These are phyloP conservation scores for Alternaria panax DNA, from an alignment of 2,329 filamentous ascomycete species.

Conservation along the genomic window DNA sequence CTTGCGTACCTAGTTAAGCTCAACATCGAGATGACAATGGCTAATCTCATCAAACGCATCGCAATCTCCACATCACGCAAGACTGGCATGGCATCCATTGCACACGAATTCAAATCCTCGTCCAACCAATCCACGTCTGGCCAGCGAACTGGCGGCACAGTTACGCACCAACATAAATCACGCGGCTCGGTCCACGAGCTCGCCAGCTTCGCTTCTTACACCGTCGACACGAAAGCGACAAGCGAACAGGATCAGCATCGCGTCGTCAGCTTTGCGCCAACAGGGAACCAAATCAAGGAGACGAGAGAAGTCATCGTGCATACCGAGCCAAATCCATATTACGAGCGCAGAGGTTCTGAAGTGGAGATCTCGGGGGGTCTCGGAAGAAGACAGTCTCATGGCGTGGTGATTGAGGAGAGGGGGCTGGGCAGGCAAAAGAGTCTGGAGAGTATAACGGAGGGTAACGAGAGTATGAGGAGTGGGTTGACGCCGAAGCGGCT, in stretches of 20 bases:
- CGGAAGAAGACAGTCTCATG: constrained; percentile 9
- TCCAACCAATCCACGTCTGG: constrained; percentile 32
- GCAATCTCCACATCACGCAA: constrained; percentile 42
- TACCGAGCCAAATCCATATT: constrained; percentile 35
- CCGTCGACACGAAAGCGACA: constrained; percentile 18
- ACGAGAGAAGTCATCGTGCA: constrained; percentile 38
- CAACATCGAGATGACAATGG: constrained; percentile 62
- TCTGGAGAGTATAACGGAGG: constrained; percentile 33
- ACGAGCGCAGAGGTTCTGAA: constrained; percentile 16
- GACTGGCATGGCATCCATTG: constrained; percentile 36
- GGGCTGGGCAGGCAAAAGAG: constrained; percentile 24
- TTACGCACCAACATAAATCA: constrained; percentile 3
- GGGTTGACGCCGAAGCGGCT: constrained; percentile 20
- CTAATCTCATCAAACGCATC: constrained; percentile 56
- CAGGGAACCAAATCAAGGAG: constrained; percentile 41
- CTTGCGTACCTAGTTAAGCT: constrained; percentile 60
- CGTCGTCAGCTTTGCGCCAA: constrained; percentile 30
- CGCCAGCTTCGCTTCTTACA: constrained; percentile 30
- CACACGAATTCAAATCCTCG: constrained; percentile 41
- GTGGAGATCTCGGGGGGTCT: constrained; percentile 18
- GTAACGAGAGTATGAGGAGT: constrained; percentile 34
- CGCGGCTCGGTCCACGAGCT: constrained; percentile 37
- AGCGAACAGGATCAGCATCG: constrained; percentile 13
- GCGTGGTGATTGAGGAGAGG: constrained; percentile 18
- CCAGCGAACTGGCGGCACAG: constrained; percentile 13